These are phyloP conservation scores for Peronospora belbahrii DNA, from an alignment of 352 stramenopile genomes.

Conservation along the genomic window DNA sequence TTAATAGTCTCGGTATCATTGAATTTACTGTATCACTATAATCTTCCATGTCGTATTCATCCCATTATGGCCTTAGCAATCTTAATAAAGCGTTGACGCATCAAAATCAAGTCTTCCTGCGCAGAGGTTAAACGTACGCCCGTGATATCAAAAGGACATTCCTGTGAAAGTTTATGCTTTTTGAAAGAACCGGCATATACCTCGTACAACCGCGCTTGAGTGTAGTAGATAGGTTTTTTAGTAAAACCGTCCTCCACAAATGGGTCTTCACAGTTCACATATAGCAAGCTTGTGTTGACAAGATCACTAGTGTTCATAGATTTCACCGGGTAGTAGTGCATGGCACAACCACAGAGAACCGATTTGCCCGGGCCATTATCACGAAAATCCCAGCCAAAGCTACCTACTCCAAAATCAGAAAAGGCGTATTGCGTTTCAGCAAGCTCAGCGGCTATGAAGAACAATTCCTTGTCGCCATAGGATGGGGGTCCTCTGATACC, in stretches of 20 bases:
- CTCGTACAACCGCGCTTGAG: conserved; percentile 35
- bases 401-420: conserved; percentile 53
- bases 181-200: conserved; percentile 43
- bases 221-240: conserved; percentile 42
- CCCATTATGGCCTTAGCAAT: conserved; percentile 17
- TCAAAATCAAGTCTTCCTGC: conserved; percentile 33
- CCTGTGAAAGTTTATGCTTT: conserved; percentile 32
- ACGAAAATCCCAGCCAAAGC: conserved; percentile 35
- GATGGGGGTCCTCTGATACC: conserved; percentile 30
- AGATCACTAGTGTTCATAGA: conserved; percentile 3
- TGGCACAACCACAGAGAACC: conserved; percentile 42
- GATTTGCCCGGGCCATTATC: conserved; percentile 26
- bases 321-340: conserved; percentile 53
- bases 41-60: too few species aligned
- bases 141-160: conserved; percentile 53
- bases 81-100: conserved; percentile 39
- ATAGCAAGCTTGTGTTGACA: conserved; percentile 31
- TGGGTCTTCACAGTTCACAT: conserved; percentile 67
- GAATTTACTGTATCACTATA: too few species aligned
- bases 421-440: conserved; percentile 63
- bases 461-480: conserved; percentile 77
- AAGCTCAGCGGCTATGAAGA: conserved; percentile 61
- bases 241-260: conserved; percentile 41
- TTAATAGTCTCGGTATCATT: neutral
- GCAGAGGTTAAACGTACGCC: conserved; percentile 27